Conservation (phyloP, 2,329 filamentous ascomycete genomes). For the Colletotrichum magnum region DNA sequence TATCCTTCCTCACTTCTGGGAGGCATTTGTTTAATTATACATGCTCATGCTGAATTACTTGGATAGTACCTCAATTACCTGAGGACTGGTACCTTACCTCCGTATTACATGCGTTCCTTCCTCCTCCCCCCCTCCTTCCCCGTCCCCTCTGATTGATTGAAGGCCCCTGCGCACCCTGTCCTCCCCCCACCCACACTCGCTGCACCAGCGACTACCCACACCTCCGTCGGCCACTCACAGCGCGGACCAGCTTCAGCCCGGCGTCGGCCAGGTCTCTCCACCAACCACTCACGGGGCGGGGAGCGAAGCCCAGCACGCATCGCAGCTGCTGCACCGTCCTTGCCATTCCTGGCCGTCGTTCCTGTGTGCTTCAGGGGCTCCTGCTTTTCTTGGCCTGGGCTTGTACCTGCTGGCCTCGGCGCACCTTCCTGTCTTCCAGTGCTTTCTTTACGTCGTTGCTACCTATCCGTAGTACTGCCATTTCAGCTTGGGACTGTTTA, state of each 20-base stretch:
- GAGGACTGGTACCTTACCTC: no score
- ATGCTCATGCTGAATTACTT: no score
- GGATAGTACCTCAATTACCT: no score
- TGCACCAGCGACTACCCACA: background rate
- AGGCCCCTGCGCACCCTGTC: conserved; percentile 25
- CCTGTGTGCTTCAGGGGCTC: conserved; percentile 39
- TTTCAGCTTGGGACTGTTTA: no score
- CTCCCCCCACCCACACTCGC: conserved; percentile 12
- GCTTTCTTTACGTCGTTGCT: no score
- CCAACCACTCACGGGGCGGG: conserved; percentile 25
- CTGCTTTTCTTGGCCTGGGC: conserved; percentile 30
- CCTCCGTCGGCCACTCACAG: conserved; percentile 5
- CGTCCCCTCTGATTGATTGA: conserved; percentile 19
- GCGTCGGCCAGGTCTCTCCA: conserved; percentile 9
- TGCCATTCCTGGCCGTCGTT: conserved; percentile 4
- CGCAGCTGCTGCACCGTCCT: conserved; percentile 14
- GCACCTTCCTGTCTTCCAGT: no score
- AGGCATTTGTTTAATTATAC: no score
- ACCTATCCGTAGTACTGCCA: no score
- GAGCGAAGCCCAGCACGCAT: conserved; percentile 12
- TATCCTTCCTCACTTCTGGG: conserved; percentile 2
- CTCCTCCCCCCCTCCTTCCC: conserved; percentile 18
- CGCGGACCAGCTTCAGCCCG: conserved; percentile 22
- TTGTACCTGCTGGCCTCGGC: conserved; percentile 1
- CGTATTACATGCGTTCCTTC: conserved; percentile 5